These are phyloP conservation scores for Diutina pseudorugosa DNA, from an alignment of 1,139 yeast species.

Conservation along the genomic window DNA sequence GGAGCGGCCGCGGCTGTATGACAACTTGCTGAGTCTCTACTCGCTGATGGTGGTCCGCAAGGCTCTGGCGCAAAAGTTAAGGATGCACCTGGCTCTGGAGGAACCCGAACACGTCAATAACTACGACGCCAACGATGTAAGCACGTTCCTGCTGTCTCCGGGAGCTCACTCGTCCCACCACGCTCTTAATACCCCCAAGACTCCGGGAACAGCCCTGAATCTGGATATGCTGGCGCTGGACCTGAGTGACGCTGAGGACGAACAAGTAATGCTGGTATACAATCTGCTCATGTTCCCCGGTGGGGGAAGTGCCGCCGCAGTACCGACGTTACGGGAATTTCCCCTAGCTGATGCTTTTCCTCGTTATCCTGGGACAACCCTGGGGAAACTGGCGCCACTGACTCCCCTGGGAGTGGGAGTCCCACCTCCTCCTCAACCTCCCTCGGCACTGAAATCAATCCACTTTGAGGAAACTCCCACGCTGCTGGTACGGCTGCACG, in stretches of 20 bases:
- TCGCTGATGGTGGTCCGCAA: not conserved
- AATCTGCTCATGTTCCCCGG: not conserved
- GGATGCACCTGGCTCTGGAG: not conserved
- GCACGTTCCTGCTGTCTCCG: not conserved
- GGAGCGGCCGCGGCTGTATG: not conserved
- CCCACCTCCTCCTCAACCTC: not conserved
- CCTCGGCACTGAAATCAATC: not conserved
- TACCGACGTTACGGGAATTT: conserved; percentile 33
- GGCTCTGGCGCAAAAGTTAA: conserved; percentile 1
- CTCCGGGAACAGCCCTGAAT: not conserved
- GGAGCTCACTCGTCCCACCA: not conserved
- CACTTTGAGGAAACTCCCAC: conserved; percentile 8
- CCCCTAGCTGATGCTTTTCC: not conserved
- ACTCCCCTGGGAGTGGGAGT: not conserved
- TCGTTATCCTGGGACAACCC: not conserved
- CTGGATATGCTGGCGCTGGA: conserved; percentile 1
- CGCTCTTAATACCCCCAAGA: not conserved
- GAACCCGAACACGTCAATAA: not conserved
- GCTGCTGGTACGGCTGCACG: conserved; percentile 31
- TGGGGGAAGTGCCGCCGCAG: not conserved
- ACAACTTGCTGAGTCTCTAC: not conserved
- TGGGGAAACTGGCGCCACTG: not conserved
- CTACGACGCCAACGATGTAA: not conserved
- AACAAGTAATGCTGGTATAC: conserved; percentile 39
- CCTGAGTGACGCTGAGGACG: conserved; percentile 34